Evolutionary conservation across 345 rosid genomes (phyloP).

Genomic region (Triadica sebifera): DNA sequence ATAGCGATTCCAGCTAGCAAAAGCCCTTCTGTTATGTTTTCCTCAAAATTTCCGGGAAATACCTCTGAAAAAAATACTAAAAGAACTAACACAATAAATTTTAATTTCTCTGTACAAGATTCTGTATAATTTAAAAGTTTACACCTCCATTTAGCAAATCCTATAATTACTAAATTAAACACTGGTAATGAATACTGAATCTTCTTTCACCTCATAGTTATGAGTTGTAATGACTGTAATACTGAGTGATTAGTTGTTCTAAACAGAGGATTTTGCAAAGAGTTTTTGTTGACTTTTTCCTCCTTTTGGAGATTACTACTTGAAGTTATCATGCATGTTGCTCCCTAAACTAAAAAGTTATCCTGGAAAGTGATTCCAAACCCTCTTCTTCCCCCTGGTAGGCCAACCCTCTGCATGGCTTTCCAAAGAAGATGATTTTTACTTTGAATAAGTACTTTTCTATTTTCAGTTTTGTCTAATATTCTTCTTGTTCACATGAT

Average conservation of each 20-base stretch:
- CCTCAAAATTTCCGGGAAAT: too few species aligned
- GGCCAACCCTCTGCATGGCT: background rate
- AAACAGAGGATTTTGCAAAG: background rate
- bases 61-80: background rate
- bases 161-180: background rate
- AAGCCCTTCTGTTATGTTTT: background rate
- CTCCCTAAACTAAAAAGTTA: background rate
- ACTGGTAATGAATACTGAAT: background rate
- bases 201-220: background rate
- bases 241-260: background rate
- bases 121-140: background rate
- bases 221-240: background rate
- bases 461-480: background rate
- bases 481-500: background rate
- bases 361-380: background rate
- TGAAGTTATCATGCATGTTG: background rate
- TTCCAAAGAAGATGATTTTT: background rate
- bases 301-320: background rate
- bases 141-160: background rate
- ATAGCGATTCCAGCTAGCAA: background rate
- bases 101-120: background rate
- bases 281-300: background rate
- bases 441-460: background rate
- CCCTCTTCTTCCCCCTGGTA: background rate
- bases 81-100: background rate